A percentile compares a stretch with the other conserved stretches of the same genome.
These are phyloP conservation scores for Candolleomyces eurysporus DNA, from an alignment of 768 basidiomycete genomes.

Conservation along the genomic window DNA sequence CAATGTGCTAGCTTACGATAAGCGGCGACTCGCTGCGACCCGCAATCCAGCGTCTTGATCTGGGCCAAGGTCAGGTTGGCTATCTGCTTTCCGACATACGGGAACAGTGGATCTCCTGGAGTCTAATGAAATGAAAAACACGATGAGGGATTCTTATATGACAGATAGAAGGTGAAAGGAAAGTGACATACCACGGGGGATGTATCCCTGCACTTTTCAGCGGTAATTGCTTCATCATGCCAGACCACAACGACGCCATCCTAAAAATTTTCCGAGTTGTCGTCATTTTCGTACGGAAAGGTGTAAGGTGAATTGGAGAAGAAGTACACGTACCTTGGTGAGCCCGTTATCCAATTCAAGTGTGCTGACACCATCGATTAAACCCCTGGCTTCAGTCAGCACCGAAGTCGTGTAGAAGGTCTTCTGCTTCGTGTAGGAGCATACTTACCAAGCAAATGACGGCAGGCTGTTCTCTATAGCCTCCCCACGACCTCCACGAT, in stretches of 20 bases:
- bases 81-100: conserved; percentile 75
- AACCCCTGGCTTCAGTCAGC: conserved; percentile 45
- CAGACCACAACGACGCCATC: conserved; percentile 78
- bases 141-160: not conserved
- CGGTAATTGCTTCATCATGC: conserved; percentile 69
- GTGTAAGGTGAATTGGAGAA: not conserved
- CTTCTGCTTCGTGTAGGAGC: not conserved
- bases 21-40: conserved; percentile 56
- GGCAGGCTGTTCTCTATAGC: conserved; percentile 71
- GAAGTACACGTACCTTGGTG: conserved; percentile 49
- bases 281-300: conserved; percentile 2
- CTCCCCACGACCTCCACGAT: conserved; percentile 76
- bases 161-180: not conserved
- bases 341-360: conserved; percentile 80
- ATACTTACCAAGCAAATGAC: conserved; percentile 68
- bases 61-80: conserved; percentile 79
- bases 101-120: conserved; percentile 57
- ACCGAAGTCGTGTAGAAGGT: not conserved
- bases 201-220: conserved; percentile 71
- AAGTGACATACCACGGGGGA: conserved; percentile 48
- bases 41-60: conserved; percentile 79
- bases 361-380: conserved; percentile 73
- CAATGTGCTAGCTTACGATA: conserved; percentile 49
- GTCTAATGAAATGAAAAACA: conserved; percentile 34
- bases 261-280: conserved; percentile 28